Base-by-base conservation (phyloP, 1,139 yeast species). In the Blastobotrys arbuscula region DNA sequence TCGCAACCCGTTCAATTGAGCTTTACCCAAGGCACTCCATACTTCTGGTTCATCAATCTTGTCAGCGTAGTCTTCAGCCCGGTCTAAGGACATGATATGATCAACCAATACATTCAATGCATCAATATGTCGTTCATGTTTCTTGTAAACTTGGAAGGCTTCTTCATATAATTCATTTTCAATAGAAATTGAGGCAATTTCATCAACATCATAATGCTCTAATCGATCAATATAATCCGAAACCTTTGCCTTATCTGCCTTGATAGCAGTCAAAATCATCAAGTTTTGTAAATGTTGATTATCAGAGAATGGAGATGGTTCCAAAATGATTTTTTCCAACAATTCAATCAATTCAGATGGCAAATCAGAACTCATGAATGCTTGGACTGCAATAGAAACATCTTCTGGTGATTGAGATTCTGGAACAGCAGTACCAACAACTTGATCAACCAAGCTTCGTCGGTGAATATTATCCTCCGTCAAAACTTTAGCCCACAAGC, bases 331-430 rank as follows among this genome's bases (percentile, higher is more conserved):
- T 75, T 92, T 92, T 69, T 92, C 98, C 60, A 92, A 76, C 56
- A 92, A 78, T 71, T 92, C 98, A 66, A 92, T 87, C 65, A 92
- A 79, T 70, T 94, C 98, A 56, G 81, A 78, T 44, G 96, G 96
- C 66, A 92, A 77, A 57, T 90, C 96, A 55, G 92, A 94, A 57
- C 85, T 89, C 97, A 94, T 89, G 67, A 92, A 90, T 0, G 97
- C 95, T 73, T 90, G 92, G 49, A 92, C 98, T 28, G 97, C 92
- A 58, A 92, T 75, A 9, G 97, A 89, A 55, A 92, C 88, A 49
- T 96, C 96, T 70, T 92, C 97, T 19, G 99, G 97, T 61, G 87
- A 95, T 55, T 79, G 86, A 53, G 90, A 77, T 70, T 92, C 98
- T 24, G 98, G 97, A 57, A 92, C 90, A 52, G 97, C 98, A 52